phyloP scores from a whole-genome alignment of 805 yeast genomes.

The Saccharomycopsis malanga region DNA sequence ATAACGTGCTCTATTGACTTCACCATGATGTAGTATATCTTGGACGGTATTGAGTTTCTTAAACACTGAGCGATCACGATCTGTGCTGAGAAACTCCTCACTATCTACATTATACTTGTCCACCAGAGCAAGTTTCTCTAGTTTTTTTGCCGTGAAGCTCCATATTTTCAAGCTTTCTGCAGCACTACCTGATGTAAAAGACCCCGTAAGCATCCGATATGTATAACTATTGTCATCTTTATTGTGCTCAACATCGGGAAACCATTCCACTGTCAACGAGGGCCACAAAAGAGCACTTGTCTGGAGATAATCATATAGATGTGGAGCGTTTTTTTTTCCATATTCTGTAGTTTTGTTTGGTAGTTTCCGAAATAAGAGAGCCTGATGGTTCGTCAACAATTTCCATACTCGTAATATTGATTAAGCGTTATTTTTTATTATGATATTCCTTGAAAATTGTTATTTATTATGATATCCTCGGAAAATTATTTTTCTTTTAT shows the following conservation, averaged over 20 bases:
- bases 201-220: constrained; percentile 22
- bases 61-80: constrained; percentile 20
- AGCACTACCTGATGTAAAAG: constrained; percentile 22
- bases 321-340: constrained; percentile 85
- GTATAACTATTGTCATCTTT: constrained; percentile 14
- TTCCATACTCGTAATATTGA: no score
- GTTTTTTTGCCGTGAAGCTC: not conserved
- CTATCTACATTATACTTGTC: constrained; percentile 21
- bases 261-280: constrained; percentile 61
- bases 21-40: constrained; percentile 60
- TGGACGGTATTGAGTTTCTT: constrained; percentile 32
- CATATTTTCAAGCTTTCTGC: constrained; percentile 23
- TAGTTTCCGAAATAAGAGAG: constrained; percentile 23
- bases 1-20: constrained; percentile 62
- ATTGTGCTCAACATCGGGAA: constrained; percentile 36
- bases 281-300: constrained; percentile 68
- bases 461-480: no score
- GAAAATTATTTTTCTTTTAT: no score
- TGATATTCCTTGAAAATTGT: no score
- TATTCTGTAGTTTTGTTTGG: constrained; percentile 30
- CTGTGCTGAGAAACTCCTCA: constrained; percentile 13
- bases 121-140: constrained; percentile 18
- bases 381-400: no score
- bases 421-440: no score
- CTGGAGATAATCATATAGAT: constrained; percentile 65